Conservation (phyloP, 2,329 filamentous ascomycete species). For the Talaromyces funiculosus region DNA sequence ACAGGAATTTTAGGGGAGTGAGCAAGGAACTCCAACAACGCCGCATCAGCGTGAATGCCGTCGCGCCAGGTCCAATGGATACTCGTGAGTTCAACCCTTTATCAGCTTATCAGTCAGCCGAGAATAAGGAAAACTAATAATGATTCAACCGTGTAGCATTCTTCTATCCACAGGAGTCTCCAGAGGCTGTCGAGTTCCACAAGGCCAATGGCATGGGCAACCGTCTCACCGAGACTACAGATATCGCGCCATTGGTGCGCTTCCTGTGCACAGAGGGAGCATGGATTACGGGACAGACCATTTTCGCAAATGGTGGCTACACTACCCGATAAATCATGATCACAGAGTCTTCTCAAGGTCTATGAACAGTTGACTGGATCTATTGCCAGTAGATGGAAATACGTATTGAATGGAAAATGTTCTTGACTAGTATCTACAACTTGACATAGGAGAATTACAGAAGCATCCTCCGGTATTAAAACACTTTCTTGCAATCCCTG, state of each 20-base stretch:
- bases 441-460: neutral
- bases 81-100: conserved; percentile 36
- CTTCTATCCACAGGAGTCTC: conserved; percentile 42
- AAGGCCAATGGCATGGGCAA: conserved; percentile 41
- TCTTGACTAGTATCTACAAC: neutral
- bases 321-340: conserved; percentile 26
- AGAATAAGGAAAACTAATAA: neutral
- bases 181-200: conserved; percentile 42
- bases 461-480: neutral
- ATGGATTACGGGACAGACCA: conserved; percentile 46
- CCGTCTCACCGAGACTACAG: conserved; percentile 39
- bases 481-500: neutral
- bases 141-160: conserved; percentile 25
- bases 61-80: conserved; percentile 51
- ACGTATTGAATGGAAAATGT: neutral
- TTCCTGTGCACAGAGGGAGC: conserved; percentile 42
- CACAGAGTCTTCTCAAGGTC: neutral
- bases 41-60: conserved; percentile 48
- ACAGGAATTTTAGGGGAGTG: conserved; percentile 30
- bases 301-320: conserved; percentile 47
- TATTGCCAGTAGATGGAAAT: neutral
- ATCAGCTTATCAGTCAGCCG: neutral
- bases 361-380: neutral
- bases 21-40: conserved; percentile 51
- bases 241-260: conserved; percentile 43